Base-by-base conservation (phyloP, 495 filamentous ascomycete genomes). In the Xylaria telfairii region DNA sequence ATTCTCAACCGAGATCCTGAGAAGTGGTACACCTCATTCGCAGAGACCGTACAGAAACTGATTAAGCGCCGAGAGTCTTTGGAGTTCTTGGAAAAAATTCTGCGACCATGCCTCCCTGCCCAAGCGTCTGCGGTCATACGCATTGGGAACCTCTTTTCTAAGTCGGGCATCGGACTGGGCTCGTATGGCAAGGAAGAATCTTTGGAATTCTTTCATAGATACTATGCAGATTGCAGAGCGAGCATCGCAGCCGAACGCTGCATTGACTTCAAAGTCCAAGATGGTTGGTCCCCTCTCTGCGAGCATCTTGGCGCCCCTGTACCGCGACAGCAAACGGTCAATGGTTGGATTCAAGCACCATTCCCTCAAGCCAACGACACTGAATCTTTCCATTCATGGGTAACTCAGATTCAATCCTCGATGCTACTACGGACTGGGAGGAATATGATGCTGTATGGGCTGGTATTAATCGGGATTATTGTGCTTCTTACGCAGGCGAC, bases 251-350 rank as follows among this genome's bases (percentile, higher is more conserved):
- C 41, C 24, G 73, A 76, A 49, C 69, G 63, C n/a, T 46, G 89
- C 53, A 81, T 90, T 39, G 87, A 90, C 65, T 90, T 87, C 81
- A 84, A 84, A 74, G 85, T 90, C 66, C 83, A 84, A 70, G 85
- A 89, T 49, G 88, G 89, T 65, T 91, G 88, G 87, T 84, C 74
- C 37, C 88, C 87, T 26, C 83, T 91, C 24, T 89, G 87, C 81
- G 83, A 89, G 73, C 89, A 90, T 79, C 81, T 90, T 4, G 88
- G 83, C 28, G 83, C 86, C 66, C 81, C 83, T n/a, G 75, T 86
- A 21, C 89, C 89, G 15, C 30, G 12, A 37, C 39, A 44, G 4
- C 9, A 37, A 32, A 57, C 64, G 0, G 34, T 24, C 10, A 42
- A 67, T 24, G 71, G 68, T n/a, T 53, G 63, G 68, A 60, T 63